Conservation (phyloP, 1,139 yeast species). For the Geotrichum bryndzae region DNA sequence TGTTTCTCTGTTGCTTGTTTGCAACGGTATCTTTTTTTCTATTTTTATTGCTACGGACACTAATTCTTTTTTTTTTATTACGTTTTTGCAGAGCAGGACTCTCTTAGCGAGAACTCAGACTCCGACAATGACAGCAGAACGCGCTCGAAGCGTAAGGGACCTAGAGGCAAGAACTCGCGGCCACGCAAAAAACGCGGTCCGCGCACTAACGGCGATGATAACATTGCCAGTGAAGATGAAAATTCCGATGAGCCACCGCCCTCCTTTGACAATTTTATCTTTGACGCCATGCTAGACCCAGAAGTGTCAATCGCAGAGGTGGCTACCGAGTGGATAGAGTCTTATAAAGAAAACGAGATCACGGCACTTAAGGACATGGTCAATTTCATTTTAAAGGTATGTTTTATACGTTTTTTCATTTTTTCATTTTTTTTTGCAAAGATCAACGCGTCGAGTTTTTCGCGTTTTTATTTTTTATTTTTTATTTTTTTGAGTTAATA, state of each 20-base stretch:
- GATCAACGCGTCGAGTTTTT: not conserved
- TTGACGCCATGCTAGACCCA: constrained; percentile 35
- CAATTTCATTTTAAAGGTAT: constrained; percentile 55
- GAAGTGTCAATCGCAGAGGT: constrained; percentile 51
- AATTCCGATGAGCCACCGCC: constrained; percentile 6
- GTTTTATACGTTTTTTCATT: not conserved
- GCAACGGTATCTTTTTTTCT: not conserved
- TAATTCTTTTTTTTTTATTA: not conserved
- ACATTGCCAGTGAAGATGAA: not conserved
- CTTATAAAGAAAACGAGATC: constrained; percentile 41
- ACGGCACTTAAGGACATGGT: constrained; percentile 55
- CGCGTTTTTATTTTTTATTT: not conserved
- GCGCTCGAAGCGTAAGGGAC: constrained; percentile 3
- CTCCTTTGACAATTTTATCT: constrained; percentile 16
- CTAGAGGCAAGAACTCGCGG: not conserved
- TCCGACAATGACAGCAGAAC: not conserved
- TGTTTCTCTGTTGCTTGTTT: not conserved
- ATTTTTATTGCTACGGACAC: not conserved
- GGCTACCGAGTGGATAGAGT: constrained; percentile 66
- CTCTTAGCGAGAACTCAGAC: constrained; percentile 8
- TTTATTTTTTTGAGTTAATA: not conserved
- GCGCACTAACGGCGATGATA: not conserved
- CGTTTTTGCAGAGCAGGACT: constrained; percentile 3
- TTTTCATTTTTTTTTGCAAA: not conserved
- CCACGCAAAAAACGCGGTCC: constrained; percentile 6